Percentiles rank a stretch among this genome's conserved stretches.
Evolutionary conservation across 495 filamentous ascomycete species (phyloP).

Genomic region (Cercophora samala): DNA sequence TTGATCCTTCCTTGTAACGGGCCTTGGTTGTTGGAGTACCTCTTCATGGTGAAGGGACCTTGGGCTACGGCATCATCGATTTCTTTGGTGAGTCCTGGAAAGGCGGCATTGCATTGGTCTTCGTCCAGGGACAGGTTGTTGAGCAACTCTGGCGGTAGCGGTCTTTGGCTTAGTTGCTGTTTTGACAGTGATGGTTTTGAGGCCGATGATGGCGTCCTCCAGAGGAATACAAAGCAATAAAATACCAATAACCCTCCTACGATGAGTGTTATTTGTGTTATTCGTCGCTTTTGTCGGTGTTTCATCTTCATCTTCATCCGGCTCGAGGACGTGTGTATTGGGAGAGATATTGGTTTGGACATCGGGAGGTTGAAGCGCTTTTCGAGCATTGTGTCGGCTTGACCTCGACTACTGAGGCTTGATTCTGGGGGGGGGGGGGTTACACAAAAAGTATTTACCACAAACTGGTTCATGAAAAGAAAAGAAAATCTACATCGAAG

Average conservation of each 20-base stretch:
- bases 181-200: not conserved
- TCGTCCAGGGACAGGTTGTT: slow-evolving; percentile 42
- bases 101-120: slow-evolving; percentile 40
- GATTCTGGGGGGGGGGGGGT: not conserved
- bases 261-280: slow-evolving; percentile 32
- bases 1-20: slow-evolving; percentile 43
- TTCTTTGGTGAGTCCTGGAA: slow-evolving; percentile 46
- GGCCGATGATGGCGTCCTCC: slow-evolving; percentile 13
- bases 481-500: not conserved
- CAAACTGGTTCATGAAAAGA: not conserved
- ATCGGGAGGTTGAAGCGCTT: slow-evolving; percentile 8
- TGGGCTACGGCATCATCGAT: slow-evolving; percentile 44
- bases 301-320: slow-evolving; percentile 16
- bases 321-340: not conserved
- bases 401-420: not conserved
- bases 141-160: slow-evolving; percentile 30
- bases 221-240: slow-evolving; percentile 39
- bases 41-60: slow-evolving; percentile 44
- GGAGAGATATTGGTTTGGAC: not conserved
- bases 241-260: slow-evolving; percentile 32
- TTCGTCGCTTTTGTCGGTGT: slow-evolving; percentile 26
- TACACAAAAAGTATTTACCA: not conserved
- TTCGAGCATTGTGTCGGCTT: not conserved
- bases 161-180: not conserved
- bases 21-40: slow-evolving; percentile 33